These are phyloP conservation scores for Thielaviopsis ethacetica DNA, from an alignment of 2,329 filamentous ascomycete species.

Conservation along the genomic window DNA sequence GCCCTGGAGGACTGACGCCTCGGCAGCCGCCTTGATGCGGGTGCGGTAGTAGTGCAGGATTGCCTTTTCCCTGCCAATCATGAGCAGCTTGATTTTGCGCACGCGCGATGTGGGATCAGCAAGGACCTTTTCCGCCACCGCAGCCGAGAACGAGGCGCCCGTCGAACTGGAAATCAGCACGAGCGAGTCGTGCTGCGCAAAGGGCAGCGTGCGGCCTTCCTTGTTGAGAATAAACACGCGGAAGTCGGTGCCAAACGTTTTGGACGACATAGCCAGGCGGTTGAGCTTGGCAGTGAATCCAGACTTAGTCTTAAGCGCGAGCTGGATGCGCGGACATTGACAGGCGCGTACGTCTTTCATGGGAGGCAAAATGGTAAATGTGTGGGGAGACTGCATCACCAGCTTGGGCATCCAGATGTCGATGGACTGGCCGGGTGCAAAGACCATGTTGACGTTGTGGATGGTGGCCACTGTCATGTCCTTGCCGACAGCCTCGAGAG, in stretches of 20 bases:
- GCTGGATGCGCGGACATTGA: slow-evolving; percentile 41
- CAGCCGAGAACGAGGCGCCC: slow-evolving; percentile 42
- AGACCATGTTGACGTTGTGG: slow-evolving; percentile 41
- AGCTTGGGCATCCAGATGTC: slow-evolving; percentile 44
- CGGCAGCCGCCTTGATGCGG: slow-evolving; percentile 22
- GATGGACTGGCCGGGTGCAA: slow-evolving; percentile 41
- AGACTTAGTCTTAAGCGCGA: slow-evolving; percentile 38
- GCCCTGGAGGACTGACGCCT: slow-evolving; percentile 27
- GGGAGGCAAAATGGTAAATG: slow-evolving; percentile 43
- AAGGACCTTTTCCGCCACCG: slow-evolving; percentile 31
- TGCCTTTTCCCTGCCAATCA: slow-evolving; percentile 36
- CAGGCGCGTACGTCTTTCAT: slow-evolving; percentile 33
- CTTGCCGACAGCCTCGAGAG: slow-evolving; percentile 31
- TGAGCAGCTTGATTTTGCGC: slow-evolving; percentile 26
- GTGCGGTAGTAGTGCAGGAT: slow-evolving; percentile 30
- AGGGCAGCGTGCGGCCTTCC: slow-evolving; percentile 36
- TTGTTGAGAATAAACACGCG: slow-evolving; percentile 38
- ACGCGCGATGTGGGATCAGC: slow-evolving; percentile 26
- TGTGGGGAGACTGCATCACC: slow-evolving; percentile 38
- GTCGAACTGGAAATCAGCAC: slow-evolving; percentile 46
- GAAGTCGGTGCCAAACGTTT: slow-evolving; percentile 18
- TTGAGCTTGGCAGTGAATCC: slow-evolving; percentile 42
- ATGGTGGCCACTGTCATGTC: slow-evolving; percentile 41
- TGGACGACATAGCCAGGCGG: slow-evolving; percentile 25
- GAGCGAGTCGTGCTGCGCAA: slow-evolving; percentile 42